Conservation (phyloP, 208 protist genomes). For the Entamoeba invadens region DNA sequence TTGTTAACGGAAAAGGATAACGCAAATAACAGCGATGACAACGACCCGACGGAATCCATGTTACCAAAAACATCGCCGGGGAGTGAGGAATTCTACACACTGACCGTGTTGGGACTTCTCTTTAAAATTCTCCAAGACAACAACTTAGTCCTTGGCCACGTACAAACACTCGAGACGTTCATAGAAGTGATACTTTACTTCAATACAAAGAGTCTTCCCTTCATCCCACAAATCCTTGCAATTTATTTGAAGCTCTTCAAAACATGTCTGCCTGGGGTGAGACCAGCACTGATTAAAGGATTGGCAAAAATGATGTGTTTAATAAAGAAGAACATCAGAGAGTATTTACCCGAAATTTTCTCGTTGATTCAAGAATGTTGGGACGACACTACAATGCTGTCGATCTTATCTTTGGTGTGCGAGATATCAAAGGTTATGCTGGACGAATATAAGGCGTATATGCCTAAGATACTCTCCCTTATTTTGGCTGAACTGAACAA, state of each 20-base stretch:
- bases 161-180: not conserved
- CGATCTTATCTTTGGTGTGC: not conserved
- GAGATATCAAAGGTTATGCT: not conserved
- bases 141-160: not conserved
- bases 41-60: not conserved
- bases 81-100: not conserved
- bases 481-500: not conserved
- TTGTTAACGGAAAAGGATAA: not conserved
- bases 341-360: not conserved
- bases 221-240: not conserved
- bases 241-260: not conserved
- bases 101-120: not conserved
- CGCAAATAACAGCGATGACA: not conserved
- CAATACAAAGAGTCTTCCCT: not conserved
- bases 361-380: not conserved
- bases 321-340: not conserved
- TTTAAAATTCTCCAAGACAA: not conserved
- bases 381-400: not conserved
- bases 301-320: not conserved
- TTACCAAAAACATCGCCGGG: no score
- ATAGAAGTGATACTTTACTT: not conserved
- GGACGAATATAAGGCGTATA: not conserved
- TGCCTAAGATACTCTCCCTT: not conserved
- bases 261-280: not conserved
- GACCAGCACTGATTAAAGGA: not conserved